A percentile compares a stretch with the other conserved stretches of the same genome.
Evolutionary conservation across 345 rosid species (phyloP).

Genomic region (Rhodamnia argentea): DNA sequence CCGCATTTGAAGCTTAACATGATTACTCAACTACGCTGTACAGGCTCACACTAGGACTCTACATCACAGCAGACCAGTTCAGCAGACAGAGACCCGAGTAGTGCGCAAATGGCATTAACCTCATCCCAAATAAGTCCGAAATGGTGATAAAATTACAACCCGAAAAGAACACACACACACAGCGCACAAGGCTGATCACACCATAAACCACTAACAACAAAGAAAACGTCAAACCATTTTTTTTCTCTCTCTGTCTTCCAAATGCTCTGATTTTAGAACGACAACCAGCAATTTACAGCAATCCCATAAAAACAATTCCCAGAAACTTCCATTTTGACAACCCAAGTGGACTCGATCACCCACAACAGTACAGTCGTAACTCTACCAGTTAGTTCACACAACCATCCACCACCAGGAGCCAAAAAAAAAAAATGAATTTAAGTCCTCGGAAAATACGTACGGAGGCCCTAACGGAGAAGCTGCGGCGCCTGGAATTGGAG

Average conservation of each 20-base stretch:
- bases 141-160: not conserved
- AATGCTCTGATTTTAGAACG: not conserved
- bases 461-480: slow-evolving; percentile 54
- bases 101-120: not conserved
- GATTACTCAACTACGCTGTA: not conserved
- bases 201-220: not conserved
- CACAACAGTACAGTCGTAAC: not conserved
- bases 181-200: not conserved
- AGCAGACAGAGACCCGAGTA: not conserved
- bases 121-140: not conserved
- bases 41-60: not conserved
- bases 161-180: not conserved
- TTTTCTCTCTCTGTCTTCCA: not conserved
- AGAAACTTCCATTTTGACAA: not conserved
- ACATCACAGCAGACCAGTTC: not conserved
- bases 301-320: not conserved
- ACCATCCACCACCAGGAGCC: not conserved
- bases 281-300: not conserved
- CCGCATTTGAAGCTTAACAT: not conserved
- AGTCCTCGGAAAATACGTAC: slow-evolving; percentile 15
- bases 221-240: not conserved
- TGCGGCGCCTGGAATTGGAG: slow-evolving; percentile 29
- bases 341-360: not conserved
- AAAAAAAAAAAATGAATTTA: not conserved
- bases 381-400: not conserved